These are phyloP conservation scores for Fusarium cyanostomum DNA, from an alignment of 2,329 filamentous ascomycete genomes.

Conservation along the genomic window DNA sequence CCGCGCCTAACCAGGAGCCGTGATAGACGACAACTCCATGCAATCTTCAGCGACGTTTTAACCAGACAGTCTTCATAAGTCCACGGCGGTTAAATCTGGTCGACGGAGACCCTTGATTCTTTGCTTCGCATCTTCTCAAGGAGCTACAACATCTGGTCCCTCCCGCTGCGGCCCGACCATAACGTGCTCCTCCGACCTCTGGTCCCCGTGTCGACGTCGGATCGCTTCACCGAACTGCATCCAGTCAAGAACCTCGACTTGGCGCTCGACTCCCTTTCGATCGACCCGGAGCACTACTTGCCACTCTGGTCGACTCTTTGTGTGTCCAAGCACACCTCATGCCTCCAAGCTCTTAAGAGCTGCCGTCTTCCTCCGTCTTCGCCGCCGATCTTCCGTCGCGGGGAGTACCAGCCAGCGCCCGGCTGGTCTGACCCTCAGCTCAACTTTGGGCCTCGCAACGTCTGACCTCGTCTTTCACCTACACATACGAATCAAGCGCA, in stretches of 20 bases:
- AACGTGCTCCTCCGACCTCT: constrained; percentile 1
- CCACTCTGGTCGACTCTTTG: constrained; percentile 5
- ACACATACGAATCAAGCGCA: constrained; percentile 9
- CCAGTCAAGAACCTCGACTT: constrained; percentile 13
- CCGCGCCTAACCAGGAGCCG: constrained; percentile 42
- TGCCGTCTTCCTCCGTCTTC: constrained; percentile 10
- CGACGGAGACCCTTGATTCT: constrained; percentile 2
- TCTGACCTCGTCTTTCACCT: constrained; percentile 2
- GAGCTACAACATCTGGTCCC: constrained; percentile 4
- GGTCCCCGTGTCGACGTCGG: constrained; percentile 9
- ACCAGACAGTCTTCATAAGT: constrained; percentile 24
- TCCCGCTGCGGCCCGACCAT: constrained; percentile 16
- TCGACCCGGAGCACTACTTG: constrained; percentile 6
- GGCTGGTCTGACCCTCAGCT: constrained; percentile 29
- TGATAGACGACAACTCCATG: constrained; percentile 35
- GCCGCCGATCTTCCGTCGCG: constrained; percentile 19
- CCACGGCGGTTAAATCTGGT: constrained; percentile 17
- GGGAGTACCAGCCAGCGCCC: constrained; percentile 28
- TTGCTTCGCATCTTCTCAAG: constrained; percentile 15
- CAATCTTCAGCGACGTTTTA: constrained; percentile 33
- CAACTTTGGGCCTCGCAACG: constrained; percentile 17
- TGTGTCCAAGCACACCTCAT: constrained; percentile 7
- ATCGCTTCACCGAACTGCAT: constrained; percentile 11
- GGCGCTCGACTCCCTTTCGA: constrained; percentile 19
- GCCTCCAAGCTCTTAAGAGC: constrained; percentile 5